phyloP scores from a whole-genome alignment of 495 filamentous ascomycete species.

The Aspergillus biplanus region DNA sequence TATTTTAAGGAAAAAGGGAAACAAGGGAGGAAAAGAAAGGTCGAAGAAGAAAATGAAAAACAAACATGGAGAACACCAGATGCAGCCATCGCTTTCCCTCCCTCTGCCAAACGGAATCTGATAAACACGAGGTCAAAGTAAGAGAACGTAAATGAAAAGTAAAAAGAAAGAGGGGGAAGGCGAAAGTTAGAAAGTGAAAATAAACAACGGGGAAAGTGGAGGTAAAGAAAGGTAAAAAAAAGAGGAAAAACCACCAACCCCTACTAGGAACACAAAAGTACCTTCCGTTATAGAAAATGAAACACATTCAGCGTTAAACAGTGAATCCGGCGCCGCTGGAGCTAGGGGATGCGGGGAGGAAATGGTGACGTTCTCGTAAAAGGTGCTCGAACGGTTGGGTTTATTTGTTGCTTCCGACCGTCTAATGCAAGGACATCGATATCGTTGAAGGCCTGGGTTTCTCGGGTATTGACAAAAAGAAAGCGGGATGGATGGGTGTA shows the following conservation, averaged over 20 bases:
- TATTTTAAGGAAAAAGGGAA: conserved; percentile 30
- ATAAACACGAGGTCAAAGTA: conserved; percentile 37
- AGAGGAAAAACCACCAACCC: conserved; percentile 28
- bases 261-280: conserved; percentile 26
- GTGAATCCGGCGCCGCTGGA: conserved; percentile 28
- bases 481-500: conserved; percentile 21
- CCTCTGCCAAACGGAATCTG: conserved; percentile 38
- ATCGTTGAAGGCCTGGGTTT: conserved; percentile 26
- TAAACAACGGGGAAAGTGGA: conserved; percentile 13
- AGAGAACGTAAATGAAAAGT: conserved; percentile 23
- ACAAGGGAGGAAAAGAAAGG: conserved; percentile 25
- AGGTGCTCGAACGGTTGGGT: conserved; percentile 22
- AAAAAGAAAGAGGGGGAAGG: conserved; percentile 18
- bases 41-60: conserved; percentile 24
- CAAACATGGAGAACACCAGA: conserved; percentile 33
- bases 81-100: conserved; percentile 40
- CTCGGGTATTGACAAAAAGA: conserved; percentile 26
- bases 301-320: conserved; percentile 28
- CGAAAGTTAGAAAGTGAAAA: conserved; percentile 13
- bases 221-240: conserved; percentile 24
- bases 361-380: conserved; percentile 27
- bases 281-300: conserved; percentile 29
- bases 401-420: conserved; percentile 27
- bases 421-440: conserved; percentile 31
- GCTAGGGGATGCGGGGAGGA: conserved; percentile 24